Conservation (phyloP, 2,329 filamentous ascomycete genomes). For the Neofusicoccum sp. region DNA sequence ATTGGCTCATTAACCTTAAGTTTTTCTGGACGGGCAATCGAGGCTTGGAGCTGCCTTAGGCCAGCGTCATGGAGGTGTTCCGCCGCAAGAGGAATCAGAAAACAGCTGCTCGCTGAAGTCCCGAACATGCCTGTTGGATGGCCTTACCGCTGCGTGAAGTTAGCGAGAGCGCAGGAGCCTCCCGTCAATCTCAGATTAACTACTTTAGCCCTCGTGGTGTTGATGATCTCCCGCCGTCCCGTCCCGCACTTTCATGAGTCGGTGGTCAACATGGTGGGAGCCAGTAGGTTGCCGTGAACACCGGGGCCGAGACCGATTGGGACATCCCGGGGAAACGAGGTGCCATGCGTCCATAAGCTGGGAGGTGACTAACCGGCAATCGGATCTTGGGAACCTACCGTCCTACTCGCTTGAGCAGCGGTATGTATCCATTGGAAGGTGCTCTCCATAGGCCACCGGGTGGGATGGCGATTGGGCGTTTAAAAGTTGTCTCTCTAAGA, state of each 20-base stretch:
- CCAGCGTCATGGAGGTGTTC: not conserved
- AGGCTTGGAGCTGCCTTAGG: not conserved
- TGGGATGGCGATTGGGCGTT: no score
- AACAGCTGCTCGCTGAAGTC: not conserved
- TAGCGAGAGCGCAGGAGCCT: conserved; percentile 7
- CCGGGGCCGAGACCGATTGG: no score
- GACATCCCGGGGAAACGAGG: no score
- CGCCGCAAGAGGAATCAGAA: not conserved
- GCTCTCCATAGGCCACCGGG: no score
- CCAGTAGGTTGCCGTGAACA: not conserved
- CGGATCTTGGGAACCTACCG: no score
- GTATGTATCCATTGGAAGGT: no score
- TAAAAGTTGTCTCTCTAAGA: no score
- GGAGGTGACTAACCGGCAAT: no score
- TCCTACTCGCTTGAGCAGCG: no score
- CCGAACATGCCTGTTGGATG: not conserved
- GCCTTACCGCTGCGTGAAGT: not conserved
- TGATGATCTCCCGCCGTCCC: conserved; percentile 11
- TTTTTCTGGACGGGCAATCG: not conserved
- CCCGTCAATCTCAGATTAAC: conserved; percentile 3
- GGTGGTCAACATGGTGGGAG: not conserved
- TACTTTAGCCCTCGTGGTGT: not conserved
- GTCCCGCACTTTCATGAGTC: not conserved
- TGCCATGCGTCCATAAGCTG: no score
- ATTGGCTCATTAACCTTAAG: not conserved